Base-by-base conservation (phyloP, 176 grass and related monocot species). In the Panicum miliaceum region DNA sequence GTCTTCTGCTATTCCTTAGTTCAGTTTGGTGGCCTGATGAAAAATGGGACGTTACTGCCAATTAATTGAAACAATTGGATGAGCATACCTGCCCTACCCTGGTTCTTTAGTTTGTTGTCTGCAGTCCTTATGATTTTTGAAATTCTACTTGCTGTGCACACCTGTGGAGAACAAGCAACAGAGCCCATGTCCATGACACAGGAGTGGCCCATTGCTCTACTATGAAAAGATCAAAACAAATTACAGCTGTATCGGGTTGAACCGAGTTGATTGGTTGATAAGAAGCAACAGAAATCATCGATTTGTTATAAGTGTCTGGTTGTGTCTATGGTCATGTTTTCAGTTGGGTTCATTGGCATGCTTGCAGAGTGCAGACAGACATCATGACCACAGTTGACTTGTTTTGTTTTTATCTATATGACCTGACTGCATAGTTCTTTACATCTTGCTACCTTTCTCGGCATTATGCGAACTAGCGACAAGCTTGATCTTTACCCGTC, bases 11-110 rank as follows among this genome's bases (percentile, higher is more conserved):
- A 51, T 76, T 76, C 63, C 18, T 82, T 74, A 70, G 26, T 68
- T 86, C 79, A 60, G 60, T 53, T 45, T 83, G 83, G 50, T 59
- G 29, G 12, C 75, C 58, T 61, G 67, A 76, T 77, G 73, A 60
- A 78, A 90, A 66, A 75, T n/a, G 36, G 18, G 8, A 71, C 74
- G 3, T 15, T 85, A 4, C 47, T 59, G 50, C 58, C 51, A 20
- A 34, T 5, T 8, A 52, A 50, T 64, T 6, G n/a, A 29, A 75
- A 38, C 22, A 29, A 59, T 81, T 67, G 45, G 57, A 82, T n/a
- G 45, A 79, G 3, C 18, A 50, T 71, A 54, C 72, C 10, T 81
- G 62, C 62, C 84, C 36, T 54, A 27, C 29, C 48, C 20, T 37
- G 47, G 38, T 14, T 56, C 27, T n/a, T 13, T 58, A 20, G 45